phyloP scores from a whole-genome alignment of 305 asterid genomes.

The Fraxinus sp. region DNA sequence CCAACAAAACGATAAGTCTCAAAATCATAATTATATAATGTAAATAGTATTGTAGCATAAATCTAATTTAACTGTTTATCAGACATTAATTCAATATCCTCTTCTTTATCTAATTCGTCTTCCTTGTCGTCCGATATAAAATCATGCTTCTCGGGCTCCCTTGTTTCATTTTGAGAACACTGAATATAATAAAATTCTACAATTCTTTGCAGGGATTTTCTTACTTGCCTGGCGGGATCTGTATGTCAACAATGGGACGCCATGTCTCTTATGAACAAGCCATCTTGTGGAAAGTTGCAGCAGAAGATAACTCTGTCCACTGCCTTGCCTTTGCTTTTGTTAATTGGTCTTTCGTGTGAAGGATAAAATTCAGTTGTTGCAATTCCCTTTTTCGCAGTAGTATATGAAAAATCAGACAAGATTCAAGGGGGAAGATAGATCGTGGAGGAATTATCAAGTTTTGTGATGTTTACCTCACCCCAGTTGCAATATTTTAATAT shows the following conservation, averaged over 20 bases:
- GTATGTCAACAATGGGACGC: slow-evolving; percentile 94
- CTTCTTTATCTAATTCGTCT: not conserved
- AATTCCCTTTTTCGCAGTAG: not conserved
- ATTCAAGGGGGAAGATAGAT: not conserved
- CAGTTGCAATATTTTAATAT: slow-evolving; percentile 27
- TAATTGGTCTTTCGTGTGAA: slow-evolving; percentile 84
- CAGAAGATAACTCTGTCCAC: slow-evolving; percentile 60
- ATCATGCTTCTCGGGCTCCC: not conserved
- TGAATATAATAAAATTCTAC: not conserved
- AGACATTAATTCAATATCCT: not conserved
- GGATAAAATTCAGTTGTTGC: not conserved
- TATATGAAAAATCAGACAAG: slow-evolving; percentile 9
- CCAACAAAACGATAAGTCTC: not conserved
- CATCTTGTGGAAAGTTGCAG: slow-evolving; percentile 81
- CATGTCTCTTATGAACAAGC: slow-evolving; percentile 83
- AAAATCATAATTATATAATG: not conserved
- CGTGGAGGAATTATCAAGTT: slow-evolving; percentile 30
- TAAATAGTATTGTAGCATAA: too few species aligned
- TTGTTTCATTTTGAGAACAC: not conserved
- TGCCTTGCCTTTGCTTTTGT: slow-evolving; percentile 84
- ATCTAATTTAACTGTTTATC: too few species aligned
- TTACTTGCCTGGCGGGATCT: slow-evolving; percentile 75
- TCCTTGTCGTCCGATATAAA: not conserved
- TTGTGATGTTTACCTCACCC: slow-evolving; percentile 30
- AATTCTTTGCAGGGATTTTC: slow-evolving; percentile 55